Evolutionary conservation across 2,329 filamentous ascomycete genomes (phyloP), one percentile per base, ranked within the genome.

Genomic region (Fusarium buharicum): DNA sequence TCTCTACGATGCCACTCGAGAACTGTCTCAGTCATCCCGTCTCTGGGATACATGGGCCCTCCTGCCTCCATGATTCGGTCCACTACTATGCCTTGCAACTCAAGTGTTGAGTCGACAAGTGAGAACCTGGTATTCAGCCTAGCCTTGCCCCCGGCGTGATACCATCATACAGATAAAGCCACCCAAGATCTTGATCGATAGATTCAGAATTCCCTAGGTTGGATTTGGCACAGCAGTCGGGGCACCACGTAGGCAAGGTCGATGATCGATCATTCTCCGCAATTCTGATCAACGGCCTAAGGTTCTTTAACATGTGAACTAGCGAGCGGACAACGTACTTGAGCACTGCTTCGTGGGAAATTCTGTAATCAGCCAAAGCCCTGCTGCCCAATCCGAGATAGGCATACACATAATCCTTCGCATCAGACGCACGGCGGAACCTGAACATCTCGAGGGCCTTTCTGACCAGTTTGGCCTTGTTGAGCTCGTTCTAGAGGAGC

Each of bases 1-100:
- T 40, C 24, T 16, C 17, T n/a, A 3, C 20, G 18, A 10, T 54
- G 44, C 50, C 50, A 50, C 5, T 22, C 3, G 1, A 14, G 4
- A 10, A 54, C 9, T 0, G 4, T 18, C 7, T 22, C 11, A 8
- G 16, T 4, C 1, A 49, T 34, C 9, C n/a, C 10, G 4, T 22
- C 10, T 4, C 0, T 8, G 3, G 1, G 14, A 2, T 10, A 20
- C 6, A 38, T 11, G 5, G 33, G 1, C 2, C 14, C 16, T 2
- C 22, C 18, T 8, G 5, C 18, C 7, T 36, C 16, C 2, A n/a
- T 4, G n/a, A 38, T 34, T 1, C 17, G 37, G 6, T 50, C 47
- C 11, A 50, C 10, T 9, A 50, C 4, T 10, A 41, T 4, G 4
- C 50, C 37, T 37, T 11, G 7, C 3, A 49, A 9, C 0, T 43